phyloP scores from a whole-genome alignment of 179 eudicot species.

The Drosera spatulata region DNA sequence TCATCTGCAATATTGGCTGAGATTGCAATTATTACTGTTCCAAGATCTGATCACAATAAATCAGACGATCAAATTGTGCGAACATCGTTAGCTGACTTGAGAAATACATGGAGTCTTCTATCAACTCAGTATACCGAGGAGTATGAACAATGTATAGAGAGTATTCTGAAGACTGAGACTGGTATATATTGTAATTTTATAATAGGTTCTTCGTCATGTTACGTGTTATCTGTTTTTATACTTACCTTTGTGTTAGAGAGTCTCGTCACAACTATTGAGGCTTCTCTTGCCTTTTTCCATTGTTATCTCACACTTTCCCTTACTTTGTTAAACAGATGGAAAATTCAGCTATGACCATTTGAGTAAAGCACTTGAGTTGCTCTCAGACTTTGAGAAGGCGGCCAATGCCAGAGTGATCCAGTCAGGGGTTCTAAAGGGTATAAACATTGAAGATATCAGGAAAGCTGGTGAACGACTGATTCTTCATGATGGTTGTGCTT shows the following conservation, averaged over 20 bases:
- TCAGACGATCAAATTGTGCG: slow-evolving; percentile 45
- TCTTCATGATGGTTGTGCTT: slow-evolving; percentile 79
- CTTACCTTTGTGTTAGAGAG: too few species aligned
- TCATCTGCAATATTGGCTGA: slow-evolving; percentile 91
- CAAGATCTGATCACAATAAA: slow-evolving; percentile 52
- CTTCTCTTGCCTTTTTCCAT: too few species aligned
- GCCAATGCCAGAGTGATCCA: slow-evolving; percentile 78
- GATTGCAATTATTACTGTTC: slow-evolving; percentile 77
- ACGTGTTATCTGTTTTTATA: not conserved
- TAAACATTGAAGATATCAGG: slow-evolving; percentile 70
- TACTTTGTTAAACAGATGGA: slow-evolving; percentile 29
- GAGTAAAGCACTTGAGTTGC: slow-evolving; percentile 50
- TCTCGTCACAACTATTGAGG: too few species aligned
- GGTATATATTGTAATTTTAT: slow-evolving; percentile 23
- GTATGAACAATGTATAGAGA: slow-evolving; percentile 71
- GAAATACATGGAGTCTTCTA: slow-evolving; percentile 60
- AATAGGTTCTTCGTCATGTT: too few species aligned
- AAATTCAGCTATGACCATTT: slow-evolving; percentile 46
- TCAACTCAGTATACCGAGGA: slow-evolving; percentile 81
- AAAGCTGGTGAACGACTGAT: slow-evolving; percentile 74
- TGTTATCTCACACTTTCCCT: not conserved
- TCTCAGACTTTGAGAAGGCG: slow-evolving; percentile 71
- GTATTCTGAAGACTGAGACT: slow-evolving; percentile 32
- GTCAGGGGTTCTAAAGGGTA: slow-evolving; percentile 83
- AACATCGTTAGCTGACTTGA: slow-evolving; percentile 63